Evolutionary conservation across 495 filamentous ascomycete species (phyloP).

Genomic region (Penicillium ochrochloron): DNA sequence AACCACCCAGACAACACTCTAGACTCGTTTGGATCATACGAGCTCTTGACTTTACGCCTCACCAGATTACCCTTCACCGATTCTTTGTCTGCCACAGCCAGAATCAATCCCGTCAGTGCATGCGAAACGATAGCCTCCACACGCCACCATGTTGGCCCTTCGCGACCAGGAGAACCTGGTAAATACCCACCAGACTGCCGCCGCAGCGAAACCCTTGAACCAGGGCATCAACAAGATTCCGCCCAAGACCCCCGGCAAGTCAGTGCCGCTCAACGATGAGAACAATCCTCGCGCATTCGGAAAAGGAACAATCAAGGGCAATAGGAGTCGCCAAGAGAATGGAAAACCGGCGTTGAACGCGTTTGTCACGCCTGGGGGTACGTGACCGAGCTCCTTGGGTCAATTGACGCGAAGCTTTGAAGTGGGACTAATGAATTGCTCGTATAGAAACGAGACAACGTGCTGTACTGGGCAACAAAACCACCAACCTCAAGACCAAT

Average conservation of each 20-base stretch:
- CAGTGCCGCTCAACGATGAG: conserved; percentile 84
- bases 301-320: conserved; percentile 67
- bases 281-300: conserved; percentile 68
- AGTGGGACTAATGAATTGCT: conserved; percentile 31
- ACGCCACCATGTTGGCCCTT: conserved; percentile 72
- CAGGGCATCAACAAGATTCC: conserved; percentile 63
- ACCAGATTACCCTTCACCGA: conserved; percentile 16
- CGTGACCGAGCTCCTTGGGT: conserved; percentile 15
- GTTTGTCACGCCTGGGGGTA: conserved; percentile 87
- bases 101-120: conserved; percentile 20
- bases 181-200: conserved; percentile 73
- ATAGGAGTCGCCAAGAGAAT: conserved; percentile 69
- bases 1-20: conserved; percentile 45
- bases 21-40: conserved; percentile 21
- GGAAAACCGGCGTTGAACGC: conserved; percentile 65
- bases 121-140: conserved; percentile 30
- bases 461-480: conserved; percentile 89
- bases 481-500: conserved; percentile 89
- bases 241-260: conserved; percentile 86
- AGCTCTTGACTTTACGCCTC: conserved; percentile 4
- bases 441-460: conserved; percentile 67
- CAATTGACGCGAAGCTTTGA: not conserved
- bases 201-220: conserved; percentile 80
- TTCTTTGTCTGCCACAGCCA: not conserved
- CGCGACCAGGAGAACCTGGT: conserved; percentile 90